These are phyloP conservation scores for Trichoderma lentiforme DNA, from an alignment of 2,329 filamentous ascomycete genomes.

Conservation along the genomic window DNA sequence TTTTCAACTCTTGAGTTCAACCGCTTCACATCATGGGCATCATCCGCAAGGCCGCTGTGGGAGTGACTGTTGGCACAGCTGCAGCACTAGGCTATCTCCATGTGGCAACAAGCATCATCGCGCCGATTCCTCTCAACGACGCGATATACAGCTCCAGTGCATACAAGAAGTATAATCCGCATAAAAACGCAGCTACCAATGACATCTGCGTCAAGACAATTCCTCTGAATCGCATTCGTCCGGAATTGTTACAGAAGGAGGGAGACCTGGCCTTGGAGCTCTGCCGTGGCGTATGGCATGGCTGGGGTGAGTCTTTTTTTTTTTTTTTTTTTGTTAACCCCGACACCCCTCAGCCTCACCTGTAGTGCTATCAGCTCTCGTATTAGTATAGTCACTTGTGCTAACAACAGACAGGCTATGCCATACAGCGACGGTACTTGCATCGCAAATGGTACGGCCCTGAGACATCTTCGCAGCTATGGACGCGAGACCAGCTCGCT, in stretches of 20 bases:
- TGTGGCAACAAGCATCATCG: slow-evolving; percentile 5
- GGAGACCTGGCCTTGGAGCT: slow-evolving; percentile 59
- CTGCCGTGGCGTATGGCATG: slow-evolving; percentile 65
- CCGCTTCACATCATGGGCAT: background rate
- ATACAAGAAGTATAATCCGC: slow-evolving; percentile 59
- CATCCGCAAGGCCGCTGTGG: background rate
- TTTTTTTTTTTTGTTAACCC: background rate
- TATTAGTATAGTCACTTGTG: background rate
- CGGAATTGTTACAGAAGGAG: slow-evolving; percentile 61
- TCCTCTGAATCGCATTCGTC: slow-evolving; percentile 60
- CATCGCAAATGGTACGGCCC: slow-evolving; percentile 41
- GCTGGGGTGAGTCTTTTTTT: slow-evolving; percentile 50
- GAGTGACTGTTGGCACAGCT: slow-evolving; percentile 1
- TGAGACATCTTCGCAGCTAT: slow-evolving; percentile 58
- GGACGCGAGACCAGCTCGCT: slow-evolving; percentile 54
- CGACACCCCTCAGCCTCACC: background rate
- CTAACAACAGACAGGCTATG: slow-evolving; percentile 44
- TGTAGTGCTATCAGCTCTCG: slow-evolving; percentile 1
- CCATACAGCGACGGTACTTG: slow-evolving; percentile 56
- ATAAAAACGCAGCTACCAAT: slow-evolving; percentile 58
- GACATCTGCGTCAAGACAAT: slow-evolving; percentile 63
- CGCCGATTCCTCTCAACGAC: slow-evolving; percentile 9
- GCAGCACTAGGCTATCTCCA: slow-evolving; percentile 8
- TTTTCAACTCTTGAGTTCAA: background rate
- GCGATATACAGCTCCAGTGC: slow-evolving; percentile 25